phyloP scores from a whole-genome alignment of 1,284 basidiomycete genomes.

The Xanthoconium separans region DNA sequence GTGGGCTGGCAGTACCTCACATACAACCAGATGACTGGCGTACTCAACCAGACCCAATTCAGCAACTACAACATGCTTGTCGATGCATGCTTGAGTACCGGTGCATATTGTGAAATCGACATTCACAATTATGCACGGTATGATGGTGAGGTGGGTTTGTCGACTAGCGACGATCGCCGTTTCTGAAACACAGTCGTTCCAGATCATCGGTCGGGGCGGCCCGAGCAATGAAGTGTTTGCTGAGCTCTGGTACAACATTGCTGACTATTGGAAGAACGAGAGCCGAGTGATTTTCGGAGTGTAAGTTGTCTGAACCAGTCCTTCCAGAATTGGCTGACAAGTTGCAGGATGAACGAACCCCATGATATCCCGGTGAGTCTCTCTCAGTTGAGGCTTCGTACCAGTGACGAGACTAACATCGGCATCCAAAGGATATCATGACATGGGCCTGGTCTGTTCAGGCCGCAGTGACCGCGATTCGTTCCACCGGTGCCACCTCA shows the following conservation, averaged over 20 bases:
- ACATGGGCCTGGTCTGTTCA: slow-evolving; percentile 40
- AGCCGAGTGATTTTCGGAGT: slow-evolving; percentile 54
- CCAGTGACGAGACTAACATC: not conserved
- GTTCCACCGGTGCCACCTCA: slow-evolving; percentile 42
- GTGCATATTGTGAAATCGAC: slow-evolving; percentile 54
- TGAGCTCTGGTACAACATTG: slow-evolving; percentile 51
- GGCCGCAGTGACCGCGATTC: slow-evolving; percentile 56
- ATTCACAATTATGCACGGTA: slow-evolving; percentile 60
- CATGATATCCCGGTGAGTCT: slow-evolving; percentile 40
- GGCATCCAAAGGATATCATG: slow-evolving; percentile 33
- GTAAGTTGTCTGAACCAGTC: slow-evolving; percentile 30
- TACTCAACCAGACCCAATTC: slow-evolving; percentile 47
- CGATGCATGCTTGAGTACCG: slow-evolving; percentile 41
- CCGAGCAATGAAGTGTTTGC: slow-evolving; percentile 58
- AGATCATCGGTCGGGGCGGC: slow-evolving; percentile 62
- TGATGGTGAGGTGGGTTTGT: slow-evolving; percentile 39
- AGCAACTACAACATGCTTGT: slow-evolving; percentile 52
- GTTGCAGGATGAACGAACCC: slow-evolving; percentile 53
- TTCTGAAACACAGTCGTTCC: not conserved
- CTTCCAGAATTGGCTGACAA: not conserved
- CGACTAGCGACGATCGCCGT: not conserved
- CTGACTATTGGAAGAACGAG: slow-evolving; percentile 49
- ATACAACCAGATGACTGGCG: slow-evolving; percentile 38
- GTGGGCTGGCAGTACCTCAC: slow-evolving; percentile 52
- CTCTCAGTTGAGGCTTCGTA: not conserved